These are phyloP conservation scores for Stereum hirsutum DNA, from an alignment of 1,284 basidiomycete species.

Conservation along the genomic window DNA sequence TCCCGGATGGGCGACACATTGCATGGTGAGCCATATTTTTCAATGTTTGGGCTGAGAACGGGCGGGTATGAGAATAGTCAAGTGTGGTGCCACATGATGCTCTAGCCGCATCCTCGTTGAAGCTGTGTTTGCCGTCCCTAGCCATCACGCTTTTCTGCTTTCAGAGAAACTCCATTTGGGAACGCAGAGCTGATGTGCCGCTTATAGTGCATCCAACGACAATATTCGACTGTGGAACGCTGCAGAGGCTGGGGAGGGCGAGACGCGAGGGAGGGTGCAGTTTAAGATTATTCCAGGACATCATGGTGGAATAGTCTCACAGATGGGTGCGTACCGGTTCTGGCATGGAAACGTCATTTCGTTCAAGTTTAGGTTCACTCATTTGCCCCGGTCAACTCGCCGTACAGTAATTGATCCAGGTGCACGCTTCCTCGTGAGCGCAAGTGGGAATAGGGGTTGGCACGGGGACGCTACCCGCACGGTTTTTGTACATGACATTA, in stretches of 20 bases:
- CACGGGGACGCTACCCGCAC: conserved; percentile 84
- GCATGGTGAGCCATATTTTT: conserved; percentile 58
- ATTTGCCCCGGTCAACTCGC: too few species aligned
- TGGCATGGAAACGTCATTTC: background rate
- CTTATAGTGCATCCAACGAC: conserved; percentile 77
- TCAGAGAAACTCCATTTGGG: too few species aligned
- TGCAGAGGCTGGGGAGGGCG: conserved; percentile 61
- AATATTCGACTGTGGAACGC: conserved; percentile 95
- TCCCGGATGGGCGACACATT: conserved; percentile 87
- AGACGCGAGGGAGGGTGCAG: conserved; percentile 56
- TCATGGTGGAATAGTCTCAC: conserved; percentile 88
- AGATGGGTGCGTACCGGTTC: conserved; percentile 62
- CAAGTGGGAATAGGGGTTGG: conserved; percentile 94
- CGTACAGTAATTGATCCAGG: conserved; percentile 85
- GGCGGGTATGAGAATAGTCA: background rate
- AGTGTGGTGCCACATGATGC: too few species aligned
- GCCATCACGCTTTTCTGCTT: too few species aligned
- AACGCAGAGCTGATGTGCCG: too few species aligned
- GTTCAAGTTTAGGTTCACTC: background rate
- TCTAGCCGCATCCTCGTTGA: too few species aligned
- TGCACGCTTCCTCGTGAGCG: conserved; percentile 80
- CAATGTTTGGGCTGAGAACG: background rate
- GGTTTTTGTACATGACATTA: conserved; percentile 87
- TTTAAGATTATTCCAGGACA: conserved; percentile 98
- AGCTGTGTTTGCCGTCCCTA: too few species aligned